These are phyloP conservation scores for Collybia mongolica DNA, from an alignment of 768 basidiomycete genomes.

Conservation along the genomic window DNA sequence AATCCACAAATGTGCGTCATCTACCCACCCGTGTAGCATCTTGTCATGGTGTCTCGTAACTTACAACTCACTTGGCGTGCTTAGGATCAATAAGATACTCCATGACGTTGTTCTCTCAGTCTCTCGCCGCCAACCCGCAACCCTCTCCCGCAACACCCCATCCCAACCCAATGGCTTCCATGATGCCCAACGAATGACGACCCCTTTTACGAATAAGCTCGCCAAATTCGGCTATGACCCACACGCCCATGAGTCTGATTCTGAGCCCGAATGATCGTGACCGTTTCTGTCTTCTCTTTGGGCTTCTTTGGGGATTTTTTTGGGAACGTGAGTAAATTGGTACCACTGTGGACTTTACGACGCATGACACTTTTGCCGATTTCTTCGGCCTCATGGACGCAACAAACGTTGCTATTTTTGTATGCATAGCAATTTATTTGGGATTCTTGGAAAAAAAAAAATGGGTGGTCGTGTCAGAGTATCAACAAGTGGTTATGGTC, in stretches of 20 bases:
- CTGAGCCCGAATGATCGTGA: background rate
- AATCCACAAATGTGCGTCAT: conserved; percentile 18
- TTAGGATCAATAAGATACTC: conserved; percentile 17
- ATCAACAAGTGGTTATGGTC: too few species aligned
- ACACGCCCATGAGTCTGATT: conserved; percentile 14
- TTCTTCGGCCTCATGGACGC: too few species aligned
- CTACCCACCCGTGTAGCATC: background rate
- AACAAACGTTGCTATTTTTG: too few species aligned
- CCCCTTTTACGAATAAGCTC: conserved; percentile 14
- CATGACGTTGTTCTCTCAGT: conserved; percentile 12
- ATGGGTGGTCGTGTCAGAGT: too few species aligned
- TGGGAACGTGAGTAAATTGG: too few species aligned
- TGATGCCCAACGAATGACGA: conserved; percentile 11
- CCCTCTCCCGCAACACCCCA: background rate
- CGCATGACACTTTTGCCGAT: too few species aligned
- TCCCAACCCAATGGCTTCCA: conserved; percentile 1
- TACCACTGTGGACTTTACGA: too few species aligned
- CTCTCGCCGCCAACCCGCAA: background rate
- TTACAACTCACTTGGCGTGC: background rate
- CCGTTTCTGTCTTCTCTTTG: background rate
- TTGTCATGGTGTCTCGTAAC: background rate
- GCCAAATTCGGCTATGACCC: conserved; percentile 16
- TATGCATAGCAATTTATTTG: too few species aligned
- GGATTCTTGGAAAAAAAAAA: too few species aligned
- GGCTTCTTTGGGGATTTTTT: too few species aligned